Base-by-base conservation (phyloP, 768 basidiomycete species). In the Dentipellis fragilis region DNA sequence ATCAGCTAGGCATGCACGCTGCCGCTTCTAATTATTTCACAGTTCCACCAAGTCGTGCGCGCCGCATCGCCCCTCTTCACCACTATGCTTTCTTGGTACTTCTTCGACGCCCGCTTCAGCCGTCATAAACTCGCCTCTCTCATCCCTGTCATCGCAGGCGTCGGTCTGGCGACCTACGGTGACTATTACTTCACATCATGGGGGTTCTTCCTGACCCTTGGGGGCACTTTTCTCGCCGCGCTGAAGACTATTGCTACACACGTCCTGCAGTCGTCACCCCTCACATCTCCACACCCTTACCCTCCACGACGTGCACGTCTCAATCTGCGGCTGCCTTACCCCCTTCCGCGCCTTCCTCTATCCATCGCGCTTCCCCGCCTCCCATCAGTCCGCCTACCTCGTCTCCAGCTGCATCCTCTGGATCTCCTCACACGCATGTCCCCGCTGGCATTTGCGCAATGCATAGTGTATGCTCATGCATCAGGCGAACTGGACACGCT, bases 1-100 rank as follows among this genome's bases (percentile, higher is more conserved):
- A 5, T 6, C 4, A 29, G 29, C 29, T 29, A 6, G 6, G 29
- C 29, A 6, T 29, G 29, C 29, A 29, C 29, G 29, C 29, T 29
- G 29, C 29, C 29, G 29, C 29, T 29, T 29, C 29, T 29, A 29
- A 29, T 29, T 3, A 3, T 29, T 29, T 29, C 29, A 29, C 59
- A 96, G 93, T 96, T 99, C 66, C 96, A 98, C 68, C 95, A 98
- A 75, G 92, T 98, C 54, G 85, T 98, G 38, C 87, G 96, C 29
- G 90, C 93, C 4, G 81, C 89, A 17, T 88, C 95, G 0, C 95
- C 96, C 0, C 78, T 98, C 51, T 97, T 98, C 73, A 94, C 90
- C 21, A 85, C 96, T 62, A 52, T 84, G 38, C 78, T 97, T 54
- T 84, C 93, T 0, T 73, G 77, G 52, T 57, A 84, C n/a, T 66